Conservation (phyloP, 2,329 filamentous ascomycete species). For the Fusarium irregulare region DNA sequence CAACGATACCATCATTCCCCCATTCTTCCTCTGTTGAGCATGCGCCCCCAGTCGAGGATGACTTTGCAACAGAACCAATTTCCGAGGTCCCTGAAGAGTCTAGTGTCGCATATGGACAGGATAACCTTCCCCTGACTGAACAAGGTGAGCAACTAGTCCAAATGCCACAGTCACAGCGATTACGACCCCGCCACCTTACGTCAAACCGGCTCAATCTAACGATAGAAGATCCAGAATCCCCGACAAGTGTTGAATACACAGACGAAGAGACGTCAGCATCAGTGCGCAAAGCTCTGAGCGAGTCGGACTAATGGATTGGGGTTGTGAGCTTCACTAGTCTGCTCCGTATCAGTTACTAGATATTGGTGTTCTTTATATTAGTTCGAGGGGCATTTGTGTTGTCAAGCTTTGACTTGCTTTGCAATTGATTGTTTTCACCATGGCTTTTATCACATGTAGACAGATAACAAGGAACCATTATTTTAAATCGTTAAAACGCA, state of each 20-base stretch:
- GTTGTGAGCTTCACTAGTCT: neutral
- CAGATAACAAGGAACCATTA: neutral
- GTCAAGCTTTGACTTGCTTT: neutral
- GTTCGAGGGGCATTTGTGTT: neutral
- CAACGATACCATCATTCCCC: conserved; percentile 1
- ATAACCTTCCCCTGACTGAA: neutral
- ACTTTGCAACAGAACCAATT: no score
- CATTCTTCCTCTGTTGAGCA: neutral
- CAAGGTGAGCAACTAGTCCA: neutral
- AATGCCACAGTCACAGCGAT: neutral
- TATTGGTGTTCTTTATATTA: neutral
- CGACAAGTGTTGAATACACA: neutral
- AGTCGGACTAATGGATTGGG: neutral
- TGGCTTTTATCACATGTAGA: conserved; percentile 4
- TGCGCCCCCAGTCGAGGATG: neutral
- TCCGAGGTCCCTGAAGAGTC: neutral
- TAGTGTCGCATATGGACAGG: neutral
- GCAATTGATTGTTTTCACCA: conserved; percentile 7
- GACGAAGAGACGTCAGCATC: neutral
- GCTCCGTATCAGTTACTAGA: neutral
- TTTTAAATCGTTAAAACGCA: conserved; percentile 30
- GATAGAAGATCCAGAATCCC: conserved; percentile 10
- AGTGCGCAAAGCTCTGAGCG: conserved; percentile 3
- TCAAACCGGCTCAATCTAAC: neutral
- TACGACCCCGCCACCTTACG: neutral